Evolutionary conservation across 2,329 filamentous ascomycete species (phyloP).

Genomic region (Talaromyces verruculosus): DNA sequence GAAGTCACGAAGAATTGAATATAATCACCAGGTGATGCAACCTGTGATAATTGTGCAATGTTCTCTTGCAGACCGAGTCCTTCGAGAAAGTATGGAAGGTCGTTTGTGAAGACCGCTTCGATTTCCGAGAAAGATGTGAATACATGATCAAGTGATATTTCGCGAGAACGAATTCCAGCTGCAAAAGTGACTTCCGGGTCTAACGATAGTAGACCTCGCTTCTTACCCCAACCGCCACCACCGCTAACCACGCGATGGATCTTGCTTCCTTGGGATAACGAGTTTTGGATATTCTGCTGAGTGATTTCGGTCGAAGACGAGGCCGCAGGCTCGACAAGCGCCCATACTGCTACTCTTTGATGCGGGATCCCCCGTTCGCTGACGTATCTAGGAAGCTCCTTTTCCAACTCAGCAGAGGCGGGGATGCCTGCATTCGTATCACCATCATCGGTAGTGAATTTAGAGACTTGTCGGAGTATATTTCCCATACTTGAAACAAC

Average conservation of each 20-base stretch:
- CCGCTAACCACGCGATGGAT: constrained; percentile 46
- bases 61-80: constrained; percentile 29
- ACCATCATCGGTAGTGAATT: constrained; percentile 28
- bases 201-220: constrained; percentile 44
- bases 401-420: constrained; percentile 45
- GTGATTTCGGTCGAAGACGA: neutral
- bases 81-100: constrained; percentile 23
- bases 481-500: constrained; percentile 47
- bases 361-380: constrained; percentile 38
- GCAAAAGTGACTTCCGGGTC: constrained; percentile 41
- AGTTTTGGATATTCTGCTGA: constrained; percentile 28
- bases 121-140: neutral
- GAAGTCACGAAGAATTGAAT: constrained; percentile 44
- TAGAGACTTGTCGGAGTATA: constrained; percentile 43
- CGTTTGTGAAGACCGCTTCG: constrained; percentile 1
- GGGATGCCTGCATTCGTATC: constrained; percentile 35
- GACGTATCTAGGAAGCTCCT: constrained; percentile 43
- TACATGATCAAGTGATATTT: neutral
- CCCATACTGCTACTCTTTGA: constrained; percentile 44
- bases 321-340: constrained; percentile 36
- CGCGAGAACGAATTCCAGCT: constrained; percentile 21
- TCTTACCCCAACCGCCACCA: constrained; percentile 49
- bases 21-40: constrained; percentile 39
- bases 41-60: constrained; percentile 42
- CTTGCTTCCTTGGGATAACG: constrained; percentile 37